Evolutionary conservation across 192 early-diverging fungal species (phyloP).

Genomic region (Entomortierella parvispora): DNA sequence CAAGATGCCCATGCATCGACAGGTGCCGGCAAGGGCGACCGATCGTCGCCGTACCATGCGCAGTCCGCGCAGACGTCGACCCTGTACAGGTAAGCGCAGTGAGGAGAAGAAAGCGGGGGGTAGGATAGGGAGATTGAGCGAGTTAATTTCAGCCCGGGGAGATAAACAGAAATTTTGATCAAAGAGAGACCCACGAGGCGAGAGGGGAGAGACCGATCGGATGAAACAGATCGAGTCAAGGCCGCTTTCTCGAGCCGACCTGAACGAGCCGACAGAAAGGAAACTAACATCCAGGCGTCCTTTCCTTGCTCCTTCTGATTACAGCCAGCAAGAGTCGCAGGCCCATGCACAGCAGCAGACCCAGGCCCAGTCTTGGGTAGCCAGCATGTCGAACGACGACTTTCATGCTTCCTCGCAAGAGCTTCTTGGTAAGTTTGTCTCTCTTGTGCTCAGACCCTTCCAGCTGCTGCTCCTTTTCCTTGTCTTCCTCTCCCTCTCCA

Average conservation of each 20-base stretch:
- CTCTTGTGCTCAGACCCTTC: too few species aligned
- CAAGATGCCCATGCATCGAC: constrained; percentile 1
- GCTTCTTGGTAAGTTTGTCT: constrained; percentile 35
- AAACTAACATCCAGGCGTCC: too few species aligned
- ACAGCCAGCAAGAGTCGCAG: constrained; percentile 11
- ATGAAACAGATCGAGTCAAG: too few species aligned
- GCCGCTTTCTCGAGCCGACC: too few species aligned
- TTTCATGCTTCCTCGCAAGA: constrained; percentile 21
- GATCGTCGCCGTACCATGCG: constrained; percentile 27
- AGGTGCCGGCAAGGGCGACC: constrained; percentile 18
- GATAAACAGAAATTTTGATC: too few species aligned
- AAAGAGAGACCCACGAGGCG: too few species aligned
- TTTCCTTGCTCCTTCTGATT: neutral
- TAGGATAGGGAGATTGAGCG: too few species aligned
- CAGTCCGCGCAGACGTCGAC: constrained; percentile 7
- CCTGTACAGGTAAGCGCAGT: constrained; percentile 30
- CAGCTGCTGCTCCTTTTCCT: neutral
- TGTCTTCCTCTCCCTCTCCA: neutral
- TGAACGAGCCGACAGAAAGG: too few species aligned
- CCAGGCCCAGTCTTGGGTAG: constrained; percentile 18
- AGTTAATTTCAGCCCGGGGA: too few species aligned
- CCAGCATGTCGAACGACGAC: constrained; percentile 31
- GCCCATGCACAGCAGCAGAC: too few species aligned
- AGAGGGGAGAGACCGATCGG: too few species aligned
- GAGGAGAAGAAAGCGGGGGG: too few species aligned